phyloP scores from a whole-genome alignment of 495 filamentous ascomycete species.

The Chaetomium tenue region DNA sequence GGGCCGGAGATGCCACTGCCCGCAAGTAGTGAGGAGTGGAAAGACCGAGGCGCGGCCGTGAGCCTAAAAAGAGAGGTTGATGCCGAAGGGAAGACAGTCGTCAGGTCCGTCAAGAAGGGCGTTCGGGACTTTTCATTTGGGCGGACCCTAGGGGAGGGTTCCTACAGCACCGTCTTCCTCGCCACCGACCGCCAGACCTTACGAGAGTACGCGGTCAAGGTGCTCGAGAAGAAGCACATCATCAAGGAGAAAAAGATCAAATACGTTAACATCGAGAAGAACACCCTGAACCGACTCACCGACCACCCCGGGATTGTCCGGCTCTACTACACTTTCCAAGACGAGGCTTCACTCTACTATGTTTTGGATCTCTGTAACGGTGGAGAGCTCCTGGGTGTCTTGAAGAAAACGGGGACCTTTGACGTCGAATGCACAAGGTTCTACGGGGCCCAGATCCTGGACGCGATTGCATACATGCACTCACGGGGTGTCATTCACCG shows the following conservation, averaged over 20 bases:
- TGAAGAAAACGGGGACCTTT: slow-evolving; percentile 92
- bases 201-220: slow-evolving; percentile 97
- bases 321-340: slow-evolving; percentile 98
- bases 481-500: slow-evolving; percentile 92
- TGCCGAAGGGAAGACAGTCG: slow-evolving; percentile 74
- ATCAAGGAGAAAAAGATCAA: slow-evolving; percentile 99
- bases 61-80: slow-evolving; percentile 75
- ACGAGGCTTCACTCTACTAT: slow-evolving; percentile 93
- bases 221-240: slow-evolving; percentile 97
- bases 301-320: slow-evolving; percentile 97
- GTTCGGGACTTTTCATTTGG: slow-evolving; percentile 97
- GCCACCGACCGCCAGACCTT: slow-evolving; percentile 93
- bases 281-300: slow-evolving; percentile 92
- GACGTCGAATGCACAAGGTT: slow-evolving; percentile 94
- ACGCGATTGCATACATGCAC: slow-evolving; percentile 98
- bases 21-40: slow-evolving; percentile 87
- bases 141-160: slow-evolving; percentile 88
- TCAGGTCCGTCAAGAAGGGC: slow-evolving; percentile 89
- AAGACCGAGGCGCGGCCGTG: slow-evolving; percentile 86
- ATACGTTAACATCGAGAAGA: slow-evolving; percentile 99
- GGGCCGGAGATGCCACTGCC: slow-evolving; percentile 62
- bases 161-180: slow-evolving; percentile 94
- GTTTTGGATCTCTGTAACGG: slow-evolving; percentile 92
- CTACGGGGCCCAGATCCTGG: slow-evolving; percentile 94
- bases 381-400: slow-evolving; percentile 85